Percentiles rank a stretch among this genome's conserved stretches.
Evolutionary conservation across 2,329 filamentous ascomycete species (phyloP).

Genomic region (Fusarium phyllophilum): DNA sequence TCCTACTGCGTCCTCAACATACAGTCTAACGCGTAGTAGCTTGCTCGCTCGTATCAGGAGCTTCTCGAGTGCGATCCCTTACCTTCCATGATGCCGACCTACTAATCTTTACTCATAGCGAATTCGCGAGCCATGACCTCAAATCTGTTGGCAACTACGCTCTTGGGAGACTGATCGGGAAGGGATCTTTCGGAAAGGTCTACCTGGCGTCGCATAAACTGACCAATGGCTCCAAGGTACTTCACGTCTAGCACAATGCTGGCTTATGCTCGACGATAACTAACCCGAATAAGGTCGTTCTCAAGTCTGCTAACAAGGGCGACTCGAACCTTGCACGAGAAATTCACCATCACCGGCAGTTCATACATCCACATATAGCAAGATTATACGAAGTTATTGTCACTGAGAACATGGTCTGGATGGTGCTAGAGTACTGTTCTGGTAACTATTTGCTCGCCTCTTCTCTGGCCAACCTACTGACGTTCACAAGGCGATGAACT

Average conservation of each 20-base stretch:
- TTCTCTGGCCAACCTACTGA: conserved; percentile 37
- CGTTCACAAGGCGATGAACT: conserved; percentile 84
- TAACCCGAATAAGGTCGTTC: conserved; percentile 76
- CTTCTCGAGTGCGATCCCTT: conserved; percentile 81
- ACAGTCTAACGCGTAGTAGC: conserved; percentile 60
- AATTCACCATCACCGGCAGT: conserved; percentile 98
- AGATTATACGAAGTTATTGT: conserved; percentile 98
- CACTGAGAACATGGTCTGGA: conserved; percentile 93
- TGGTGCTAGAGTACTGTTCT: conserved; percentile 95
- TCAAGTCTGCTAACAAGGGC: conserved; percentile 97
- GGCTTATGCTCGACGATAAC: background rate
- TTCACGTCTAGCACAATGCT: conserved; percentile 26
- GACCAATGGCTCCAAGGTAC: conserved; percentile 95
- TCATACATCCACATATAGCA: conserved; percentile 96
- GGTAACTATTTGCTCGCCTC: conserved; percentile 61
- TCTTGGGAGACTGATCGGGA: conserved; percentile 90
- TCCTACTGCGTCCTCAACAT: background rate
- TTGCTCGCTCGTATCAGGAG: conserved; percentile 96
- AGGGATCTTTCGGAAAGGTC: conserved; percentile 98
- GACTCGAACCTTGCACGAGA: conserved; percentile 96
- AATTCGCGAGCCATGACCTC: conserved; percentile 92
- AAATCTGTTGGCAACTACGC: conserved; percentile 95
- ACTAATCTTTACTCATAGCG: conserved; percentile 63
- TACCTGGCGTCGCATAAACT: conserved; percentile 97
- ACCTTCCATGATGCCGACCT: background rate